Evolutionary conservation across 768 basidiomycete genomes (phyloP), one percentile per base, ranked within the genome.

Genomic region (Paxillus ammoniavirescens): DNA sequence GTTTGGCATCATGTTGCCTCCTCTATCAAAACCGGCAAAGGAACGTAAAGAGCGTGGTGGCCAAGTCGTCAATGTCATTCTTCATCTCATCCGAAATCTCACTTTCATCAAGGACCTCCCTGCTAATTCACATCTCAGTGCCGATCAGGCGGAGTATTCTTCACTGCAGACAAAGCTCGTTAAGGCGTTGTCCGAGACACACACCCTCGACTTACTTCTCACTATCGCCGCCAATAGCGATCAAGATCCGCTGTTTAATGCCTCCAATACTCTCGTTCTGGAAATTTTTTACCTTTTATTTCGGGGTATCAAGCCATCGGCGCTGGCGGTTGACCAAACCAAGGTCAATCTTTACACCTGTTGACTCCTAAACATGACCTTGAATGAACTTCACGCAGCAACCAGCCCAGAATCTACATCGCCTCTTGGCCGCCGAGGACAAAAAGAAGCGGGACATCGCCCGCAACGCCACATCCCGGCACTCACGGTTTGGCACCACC

Each of bases 401-500:
- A 84, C 76, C 87, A 46, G 71, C 77, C 18, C 79, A 83, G 52
- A 82, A 80, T 37, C 77, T 99, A 2, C 81, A 85, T 8, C 82
- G 83, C 40, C 82, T 98, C 47, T 81, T 99, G 14, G 86, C 84
- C 4, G 72, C 78, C 33, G 97, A 99, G 73, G 83, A 83, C 56
- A 81, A 79, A 52, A 76, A 75, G 40, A 86, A 84, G 55, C 77
- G 78, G 33, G 77, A 82, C 50, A 66, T 80, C 23, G 76, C 82
- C 0, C 78, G 82, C 45, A 73, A 77, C 45, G 74, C 81, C 5
- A 72, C 85, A 48, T 90, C 93, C 18, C 82, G 97, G 31, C 97
- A 99, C 72, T 93, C 93, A 23, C 85, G 95, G 45, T 99, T 99
- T 70, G 97, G 97, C 1, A 98, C 97, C 2, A 98, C 95, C 8